phyloP scores from a whole-genome alignment of 306 rosid genomes.

The Senna siamea region DNA sequence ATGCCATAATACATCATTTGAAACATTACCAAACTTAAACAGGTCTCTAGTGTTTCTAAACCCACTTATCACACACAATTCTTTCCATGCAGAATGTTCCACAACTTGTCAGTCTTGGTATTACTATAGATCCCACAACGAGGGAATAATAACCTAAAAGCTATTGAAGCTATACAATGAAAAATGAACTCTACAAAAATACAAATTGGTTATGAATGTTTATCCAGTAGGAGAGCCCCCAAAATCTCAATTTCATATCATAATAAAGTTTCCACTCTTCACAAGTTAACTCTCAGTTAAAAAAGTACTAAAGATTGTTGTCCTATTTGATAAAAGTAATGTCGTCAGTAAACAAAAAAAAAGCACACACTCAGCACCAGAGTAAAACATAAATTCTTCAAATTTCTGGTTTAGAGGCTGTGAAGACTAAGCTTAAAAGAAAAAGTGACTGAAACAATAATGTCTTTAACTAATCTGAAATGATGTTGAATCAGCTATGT shows the following conservation, averaged over 20 bases:
- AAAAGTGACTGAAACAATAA: conserved; percentile 8
- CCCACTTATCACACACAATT: not conserved
- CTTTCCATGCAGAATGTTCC: not conserved
- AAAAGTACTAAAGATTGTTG: not conserved
- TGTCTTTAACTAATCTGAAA: conserved; percentile 1
- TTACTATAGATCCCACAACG: not conserved
- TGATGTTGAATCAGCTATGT: conserved; percentile 34
- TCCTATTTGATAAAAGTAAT: conserved; percentile 20
- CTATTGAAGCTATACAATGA: not conserved
- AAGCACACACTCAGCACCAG: conserved; percentile 27
- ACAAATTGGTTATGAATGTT: conserved; percentile 15
- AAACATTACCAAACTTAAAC: not conserved
- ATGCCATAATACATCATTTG: not conserved
- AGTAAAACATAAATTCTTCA: not conserved
- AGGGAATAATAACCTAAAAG: not conserved
- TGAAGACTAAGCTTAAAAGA: conserved; percentile 18
- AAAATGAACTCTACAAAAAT: conserved; percentile 5
- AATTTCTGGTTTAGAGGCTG: not conserved
- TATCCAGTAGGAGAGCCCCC: not conserved
- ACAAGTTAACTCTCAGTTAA: conserved; percentile 3
- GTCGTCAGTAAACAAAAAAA: conserved; percentile 11
- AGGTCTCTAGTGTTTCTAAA: not conserved
- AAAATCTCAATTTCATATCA: conserved; percentile 20
- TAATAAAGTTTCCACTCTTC: conserved; percentile 24
- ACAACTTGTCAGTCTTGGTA: not conserved